Conservation (phyloP, 2,329 filamentous ascomycete species). For the Sphaerulina populicola region DNA sequence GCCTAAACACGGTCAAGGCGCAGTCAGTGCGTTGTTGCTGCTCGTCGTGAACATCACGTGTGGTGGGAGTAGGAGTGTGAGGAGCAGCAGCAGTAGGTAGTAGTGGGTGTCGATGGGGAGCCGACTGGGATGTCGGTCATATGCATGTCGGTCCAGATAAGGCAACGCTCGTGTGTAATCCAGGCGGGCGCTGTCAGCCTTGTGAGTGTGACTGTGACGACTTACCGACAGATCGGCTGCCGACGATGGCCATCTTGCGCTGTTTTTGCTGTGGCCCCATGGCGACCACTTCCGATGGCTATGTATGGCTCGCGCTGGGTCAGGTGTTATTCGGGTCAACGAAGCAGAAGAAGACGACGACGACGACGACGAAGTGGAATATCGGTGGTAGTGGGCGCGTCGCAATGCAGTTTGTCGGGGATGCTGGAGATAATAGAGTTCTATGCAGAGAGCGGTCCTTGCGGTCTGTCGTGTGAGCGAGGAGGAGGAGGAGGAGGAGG, state of each 20-base stretch:
- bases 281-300: background rate
- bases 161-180: background rate
- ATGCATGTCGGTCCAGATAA: background rate
- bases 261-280: constrained; percentile 73
- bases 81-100: too few relatives aligned
- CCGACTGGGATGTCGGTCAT: background rate
- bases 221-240: constrained; percentile 82
- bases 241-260: constrained; percentile 90
- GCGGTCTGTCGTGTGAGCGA: background rate
- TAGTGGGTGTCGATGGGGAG: background rate
- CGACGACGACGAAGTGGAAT: too few relatives aligned
- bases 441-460: background rate
- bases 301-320: background rate
- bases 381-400: too few relatives aligned
- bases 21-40: too few relatives aligned
- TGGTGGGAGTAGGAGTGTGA: background rate
- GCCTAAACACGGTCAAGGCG: constrained; percentile 46
- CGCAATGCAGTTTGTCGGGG: too few relatives aligned
- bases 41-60: too few relatives aligned
- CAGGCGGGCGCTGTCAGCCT: too few relatives aligned
- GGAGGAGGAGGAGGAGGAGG: too few relatives aligned
- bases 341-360: too few relatives aligned
- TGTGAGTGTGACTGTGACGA: constrained; percentile 15
- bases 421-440: too few relatives aligned
- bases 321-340: background rate